Base-by-base conservation (phyloP, 345 rosid species). In the Dipteronia dyeriana region DNA sequence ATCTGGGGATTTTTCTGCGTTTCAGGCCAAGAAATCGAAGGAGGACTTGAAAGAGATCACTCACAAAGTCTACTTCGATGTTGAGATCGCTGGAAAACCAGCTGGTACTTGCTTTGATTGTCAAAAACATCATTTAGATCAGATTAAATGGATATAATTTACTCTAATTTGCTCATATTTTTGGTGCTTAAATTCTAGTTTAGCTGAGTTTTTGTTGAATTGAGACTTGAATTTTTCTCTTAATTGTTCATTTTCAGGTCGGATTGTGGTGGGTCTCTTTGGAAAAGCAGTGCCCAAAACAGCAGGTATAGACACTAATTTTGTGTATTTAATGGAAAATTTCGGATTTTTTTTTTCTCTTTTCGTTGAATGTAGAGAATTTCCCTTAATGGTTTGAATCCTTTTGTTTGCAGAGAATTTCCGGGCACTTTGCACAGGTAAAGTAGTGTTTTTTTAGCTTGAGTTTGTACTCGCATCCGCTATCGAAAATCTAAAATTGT, bases 401-500 rank as follows among this genome's bases (percentile, higher is more conserved):
- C 60, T 74, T 12, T 51, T 49, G 26, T 54, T 79, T 88, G 87
- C 98, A 97, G 99, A 97, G 79, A 97, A 97, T 78, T 97, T 97
- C 94, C 87, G 99, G 72, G 98, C 99, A 57, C 76, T 97, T 12
- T 97, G 99, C 86, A 97, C 98, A 13, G 98, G 99, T 97, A 82
- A 76, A 56, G 34, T 47, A 7, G 20, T 71, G 62, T 26, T 78
- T 57, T 57, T 41, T 43, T 2, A 11, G 9, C 51, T 62, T n/a
- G 39, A 47, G 29, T 68, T 56, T 6, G 22, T 26, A 3, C 8
- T 13, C n/a, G 9, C 5, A 39, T 12, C 49, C 26, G 16, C 53
- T n/a, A 63, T 60, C 17, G 29, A 34, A 49, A 26, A 29, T 51
- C 7, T 26, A 19, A 10, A 39, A 19, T 53, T 78, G 47, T 26